Evolutionary conservation across 768 basidiomycete genomes (phyloP), one percentile per base, ranked within the genome.

Genomic region (Coprinopsis marcescibilis): DNA sequence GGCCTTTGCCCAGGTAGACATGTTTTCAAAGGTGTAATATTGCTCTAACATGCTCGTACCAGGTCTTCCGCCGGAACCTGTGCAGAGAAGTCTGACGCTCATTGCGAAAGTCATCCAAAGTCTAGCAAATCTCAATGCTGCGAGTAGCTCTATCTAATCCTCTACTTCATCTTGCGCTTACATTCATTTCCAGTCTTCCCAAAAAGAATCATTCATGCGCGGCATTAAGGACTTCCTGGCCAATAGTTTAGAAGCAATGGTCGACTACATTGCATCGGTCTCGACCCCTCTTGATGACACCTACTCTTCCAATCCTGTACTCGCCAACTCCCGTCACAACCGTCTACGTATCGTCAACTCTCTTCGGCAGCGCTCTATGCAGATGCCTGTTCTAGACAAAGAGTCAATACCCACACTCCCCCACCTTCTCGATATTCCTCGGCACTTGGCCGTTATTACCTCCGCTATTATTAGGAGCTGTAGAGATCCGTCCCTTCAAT

Each of bases 61-160:
- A 91, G 86, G 85, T 36, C 71, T 88, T 48, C 84, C 88, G 3
- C 73, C 73, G 45, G 59, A 69, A 15, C 67, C 79, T 7, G 79
- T 90, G 8, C 83, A 88, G 57, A 80, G 90, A 27, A 91, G 83
- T 60, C 71, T 94, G 41, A 93, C 85, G 0, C 61, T 89, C 53
- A 81, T 94, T 44, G 90, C 89, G 5, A 92, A 90, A 63, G 86
- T 85, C n/a, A 76, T 94, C 15, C 89, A 91, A 63, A 92, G 85
- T 54, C 68, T 93, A 32, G 91, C 91, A 4, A 94, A 94, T 62
- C 67, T 93, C 45, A 90, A 88, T 53, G 62, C 76, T 6, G 87
- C 85, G 60, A 55, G 82, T 66, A 14, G 4, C 13, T 19, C 19
- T 27, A 23, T 48, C 14, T 40, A 23, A 29, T 27, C 3, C 43